Base-by-base conservation (phyloP, 2,329 filamentous ascomycete genomes). In the Albophoma yamanashiensis region DNA sequence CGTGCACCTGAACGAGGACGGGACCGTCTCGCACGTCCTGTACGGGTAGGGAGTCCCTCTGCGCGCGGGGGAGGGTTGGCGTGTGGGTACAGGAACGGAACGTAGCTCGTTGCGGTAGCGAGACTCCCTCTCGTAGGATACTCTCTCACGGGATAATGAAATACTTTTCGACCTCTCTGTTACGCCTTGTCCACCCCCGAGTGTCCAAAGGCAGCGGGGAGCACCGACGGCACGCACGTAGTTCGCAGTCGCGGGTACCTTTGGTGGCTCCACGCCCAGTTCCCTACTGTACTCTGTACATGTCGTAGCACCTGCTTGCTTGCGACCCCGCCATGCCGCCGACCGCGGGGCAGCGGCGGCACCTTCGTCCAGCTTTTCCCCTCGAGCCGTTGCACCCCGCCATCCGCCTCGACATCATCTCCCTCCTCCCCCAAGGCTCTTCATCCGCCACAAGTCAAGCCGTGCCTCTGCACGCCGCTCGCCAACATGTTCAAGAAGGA, bases 401-500 rank as follows among this genome's bases (percentile, higher is more conserved):
- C 55, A 56, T 40, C 55, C 20, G 12, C 45, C 47, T 31, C 47
- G 27, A 34, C 47, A 11, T 52, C 27, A 12, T 12, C 31, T 31
- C 47, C 47, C 65, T 52, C 47, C 34, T 36, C 3, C 27, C 47
- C n/a, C n/a, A n/a, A 31, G 22, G 45, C 25, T 25, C 14, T 8
- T 15, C 25, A 15, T 20, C 22, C 20, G 20, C 25, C 25, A 34
- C 47, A 34, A 52, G 27, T 17, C 27, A 34, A 34, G 25, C 47
- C 27, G 27, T 53, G 15, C 25, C 17, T 14, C 4, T 34, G 5
- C 27, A 34, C 3, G 27, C 27, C 31, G 17, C 8, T 11, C 50
- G 50, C 59, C 75, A 85, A 70, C 64, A 96, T 96, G 91, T 96
- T 96, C 74, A 96, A 96, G 73, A 96, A 94, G 82, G 91, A 95